phyloP scores from a whole-genome alignment of 495 filamentous ascomycete genomes.

The Podospora sp. region DNA sequence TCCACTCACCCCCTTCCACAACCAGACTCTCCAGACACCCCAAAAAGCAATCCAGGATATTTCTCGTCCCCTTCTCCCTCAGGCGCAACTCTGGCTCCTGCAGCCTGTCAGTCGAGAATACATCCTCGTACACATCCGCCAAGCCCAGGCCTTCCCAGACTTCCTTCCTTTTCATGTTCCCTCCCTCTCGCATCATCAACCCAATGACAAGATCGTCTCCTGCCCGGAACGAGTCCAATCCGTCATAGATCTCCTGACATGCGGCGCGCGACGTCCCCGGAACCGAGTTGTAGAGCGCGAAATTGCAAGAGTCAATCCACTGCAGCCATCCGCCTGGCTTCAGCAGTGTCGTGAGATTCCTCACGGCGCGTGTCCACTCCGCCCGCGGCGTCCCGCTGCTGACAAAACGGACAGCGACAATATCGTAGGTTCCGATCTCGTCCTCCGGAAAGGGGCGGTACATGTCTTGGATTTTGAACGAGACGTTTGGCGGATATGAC shows the following conservation, averaged over 20 bases:
- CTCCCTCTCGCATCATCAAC: slow-evolving; percentile 21
- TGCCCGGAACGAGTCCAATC: slow-evolving; percentile 16
- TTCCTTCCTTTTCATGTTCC: slow-evolving; percentile 7
- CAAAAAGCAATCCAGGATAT: slow-evolving; percentile 23
- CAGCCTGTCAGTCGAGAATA: slow-evolving; percentile 27
- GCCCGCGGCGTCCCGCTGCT: slow-evolving; percentile 32
- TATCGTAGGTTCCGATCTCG: slow-evolving; percentile 39
- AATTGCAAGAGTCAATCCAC: slow-evolving; percentile 36
- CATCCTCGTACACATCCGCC: slow-evolving; percentile 26
- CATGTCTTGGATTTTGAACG: slow-evolving; percentile 39
- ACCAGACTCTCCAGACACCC: slow-evolving; percentile 26
- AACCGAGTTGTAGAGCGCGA: slow-evolving; percentile 18
- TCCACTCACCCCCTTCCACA: slow-evolving; percentile 24
- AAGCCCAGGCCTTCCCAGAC: slow-evolving; percentile 14
- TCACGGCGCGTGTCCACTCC: slow-evolving; percentile 30
- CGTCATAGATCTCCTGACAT: slow-evolving; percentile 23
- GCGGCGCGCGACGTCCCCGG: slow-evolving; percentile 21
- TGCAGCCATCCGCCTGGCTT: slow-evolving; percentile 37
- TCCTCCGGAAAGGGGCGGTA: slow-evolving; percentile 36
- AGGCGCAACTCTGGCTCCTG: slow-evolving; percentile 13
- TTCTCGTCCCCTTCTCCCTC: slow-evolving; percentile 23
- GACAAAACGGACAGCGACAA: slow-evolving; percentile 45
- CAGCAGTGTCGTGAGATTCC: slow-evolving; percentile 30
- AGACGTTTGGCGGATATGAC: slow-evolving; percentile 35
- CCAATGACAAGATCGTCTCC: slow-evolving; percentile 17